Evolutionary conservation across 1,284 basidiomycete genomes (phyloP).

Genomic region (Ceratobasidium sp.): DNA sequence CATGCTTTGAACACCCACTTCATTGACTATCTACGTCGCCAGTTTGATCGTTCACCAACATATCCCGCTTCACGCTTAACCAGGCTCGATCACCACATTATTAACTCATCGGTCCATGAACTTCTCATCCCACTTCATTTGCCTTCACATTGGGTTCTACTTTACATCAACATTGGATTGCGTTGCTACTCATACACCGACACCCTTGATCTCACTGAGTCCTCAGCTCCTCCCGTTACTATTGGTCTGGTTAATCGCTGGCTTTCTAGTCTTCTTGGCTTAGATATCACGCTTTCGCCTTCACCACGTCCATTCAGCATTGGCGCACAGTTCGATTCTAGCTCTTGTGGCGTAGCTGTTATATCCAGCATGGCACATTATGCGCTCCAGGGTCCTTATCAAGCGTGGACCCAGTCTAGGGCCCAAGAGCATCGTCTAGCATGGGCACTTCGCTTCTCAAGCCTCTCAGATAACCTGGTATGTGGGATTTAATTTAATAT

Average conservation of each 20-base stretch:
- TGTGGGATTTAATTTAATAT: background rate
- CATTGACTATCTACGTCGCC: background rate
- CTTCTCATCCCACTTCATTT: conserved; percentile 15
- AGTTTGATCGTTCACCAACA: background rate
- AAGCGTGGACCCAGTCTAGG: background rate
- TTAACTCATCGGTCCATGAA: background rate
- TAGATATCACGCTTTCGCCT: background rate
- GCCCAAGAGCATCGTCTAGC: background rate
- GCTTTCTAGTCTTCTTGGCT: conserved; percentile 5
- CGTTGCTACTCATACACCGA: conserved; percentile 12
- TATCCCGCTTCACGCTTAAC: conserved; percentile 6
- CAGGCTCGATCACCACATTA: background rate
- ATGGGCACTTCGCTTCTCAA: conserved; percentile 3
- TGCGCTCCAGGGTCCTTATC: background rate
- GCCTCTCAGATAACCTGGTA: background rate
- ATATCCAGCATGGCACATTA: conserved; percentile 19
- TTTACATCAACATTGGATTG: background rate
- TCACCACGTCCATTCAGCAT: background rate
- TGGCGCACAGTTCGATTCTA: conserved; percentile 1
- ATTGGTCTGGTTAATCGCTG: conserved; percentile 23
- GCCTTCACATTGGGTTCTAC: conserved; percentile 12
- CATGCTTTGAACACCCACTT: conserved; percentile 13
- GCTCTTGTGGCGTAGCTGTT: conserved; percentile 15
- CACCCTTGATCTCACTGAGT: background rate
- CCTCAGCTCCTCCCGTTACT: background rate